These are phyloP conservation scores for Annulohypoxylon moriforme DNA, from an alignment of 495 filamentous ascomycete genomes.

Conservation along the genomic window DNA sequence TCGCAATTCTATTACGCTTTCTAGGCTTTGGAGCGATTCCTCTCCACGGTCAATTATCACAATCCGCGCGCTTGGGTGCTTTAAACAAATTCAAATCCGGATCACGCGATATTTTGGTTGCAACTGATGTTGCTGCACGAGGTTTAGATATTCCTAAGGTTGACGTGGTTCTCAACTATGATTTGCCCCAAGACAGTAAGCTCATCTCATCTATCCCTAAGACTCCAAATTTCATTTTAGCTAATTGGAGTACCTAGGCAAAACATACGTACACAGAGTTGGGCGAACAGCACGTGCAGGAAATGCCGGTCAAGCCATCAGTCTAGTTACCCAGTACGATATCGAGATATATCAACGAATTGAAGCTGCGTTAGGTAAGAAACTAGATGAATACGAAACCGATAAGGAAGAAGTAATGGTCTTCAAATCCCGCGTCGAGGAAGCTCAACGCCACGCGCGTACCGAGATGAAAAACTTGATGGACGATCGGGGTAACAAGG, in stretches of 20 bases:
- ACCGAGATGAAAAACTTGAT: conserved; percentile 85
- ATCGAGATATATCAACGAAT: conserved; percentile 87
- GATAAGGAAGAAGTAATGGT: conserved; percentile 91
- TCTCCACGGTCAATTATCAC: conserved; percentile 83
- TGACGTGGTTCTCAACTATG: conserved; percentile 88
- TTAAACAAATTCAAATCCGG: conserved; percentile 86
- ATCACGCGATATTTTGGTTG: conserved; percentile 85
- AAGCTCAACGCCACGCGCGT: conserved; percentile 85
- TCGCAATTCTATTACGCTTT: conserved; percentile 81
- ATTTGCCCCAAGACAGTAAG: conserved; percentile 73
- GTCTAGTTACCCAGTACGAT: conserved; percentile 90
- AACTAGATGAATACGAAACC: conserved; percentile 73
- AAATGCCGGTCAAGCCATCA: conserved; percentile 83
- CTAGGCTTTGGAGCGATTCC: conserved; percentile 87
- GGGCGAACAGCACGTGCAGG: conserved; percentile 94
- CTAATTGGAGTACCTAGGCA: conserved; percentile 53
- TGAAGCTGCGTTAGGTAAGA: conserved; percentile 81
- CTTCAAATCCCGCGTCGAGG: conserved; percentile 78
- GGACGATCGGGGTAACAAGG: conserved; percentile 77
- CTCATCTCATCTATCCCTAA: not conserved
- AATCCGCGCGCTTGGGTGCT: conserved; percentile 83
- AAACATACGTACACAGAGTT: conserved; percentile 95
- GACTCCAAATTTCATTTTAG: not conserved
- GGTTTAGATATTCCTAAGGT: conserved; percentile 96
- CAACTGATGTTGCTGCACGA: conserved; percentile 93